Evolutionary conservation across 495 filamentous ascomycete species (phyloP).

Genomic region (Penicillium macrosclerotiorum): DNA sequence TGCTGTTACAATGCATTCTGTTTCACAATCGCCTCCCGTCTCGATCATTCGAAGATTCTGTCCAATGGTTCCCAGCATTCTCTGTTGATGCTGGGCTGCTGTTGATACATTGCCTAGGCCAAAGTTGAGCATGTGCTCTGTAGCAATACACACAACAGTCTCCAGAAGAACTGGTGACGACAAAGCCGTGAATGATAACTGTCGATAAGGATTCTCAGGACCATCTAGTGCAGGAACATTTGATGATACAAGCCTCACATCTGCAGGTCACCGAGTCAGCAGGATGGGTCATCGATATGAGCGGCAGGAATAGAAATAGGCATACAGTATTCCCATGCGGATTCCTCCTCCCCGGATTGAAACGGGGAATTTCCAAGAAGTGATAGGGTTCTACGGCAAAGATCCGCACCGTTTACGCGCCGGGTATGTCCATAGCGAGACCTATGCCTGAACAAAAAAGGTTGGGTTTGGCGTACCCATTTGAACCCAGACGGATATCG

Average conservation of each 20-base stretch:
- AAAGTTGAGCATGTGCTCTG: constrained; percentile 32
- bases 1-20: not conserved
- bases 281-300: not conserved
- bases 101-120: constrained; percentile 21
- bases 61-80: constrained; percentile 25
- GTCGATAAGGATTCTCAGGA: constrained; percentile 29
- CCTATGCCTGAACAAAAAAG: constrained; percentile 16
- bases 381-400: not conserved
- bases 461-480: constrained; percentile 20
- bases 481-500: constrained; percentile 23
- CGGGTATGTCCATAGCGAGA: constrained; percentile 11
- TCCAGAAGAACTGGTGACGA: constrained; percentile 25
- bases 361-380: constrained; percentile 9
- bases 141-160: constrained; percentile 29
- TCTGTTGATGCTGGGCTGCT: constrained; percentile 25
- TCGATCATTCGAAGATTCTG: constrained; percentile 19
- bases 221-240: constrained; percentile 29
- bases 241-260: constrained; percentile 26
- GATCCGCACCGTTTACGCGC: not conserved
- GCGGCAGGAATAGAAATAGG: not conserved
- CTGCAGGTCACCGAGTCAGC: constrained; percentile 1
- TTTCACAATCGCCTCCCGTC: not conserved
- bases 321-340: constrained; percentile 31
- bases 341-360: constrained; percentile 18
- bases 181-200: constrained; percentile 23